Conservation (phyloP, 75 land plant species). For the Sequoia sempervirens region DNA sequence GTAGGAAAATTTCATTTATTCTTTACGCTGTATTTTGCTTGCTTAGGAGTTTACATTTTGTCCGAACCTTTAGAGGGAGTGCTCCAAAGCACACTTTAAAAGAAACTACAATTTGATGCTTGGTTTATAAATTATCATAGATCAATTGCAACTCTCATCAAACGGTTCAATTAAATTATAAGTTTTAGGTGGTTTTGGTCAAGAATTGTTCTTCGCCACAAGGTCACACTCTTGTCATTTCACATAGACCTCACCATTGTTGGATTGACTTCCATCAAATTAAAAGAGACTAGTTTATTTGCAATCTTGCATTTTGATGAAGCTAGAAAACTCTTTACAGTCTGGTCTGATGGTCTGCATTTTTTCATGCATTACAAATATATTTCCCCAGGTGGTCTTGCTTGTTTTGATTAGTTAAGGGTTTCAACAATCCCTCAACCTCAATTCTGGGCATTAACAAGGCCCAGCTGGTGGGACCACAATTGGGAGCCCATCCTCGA, state of each 20-base stretch:
- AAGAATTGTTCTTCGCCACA: not conserved
- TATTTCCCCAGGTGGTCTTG: too few species aligned
- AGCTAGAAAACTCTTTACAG: not conserved
- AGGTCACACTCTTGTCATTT: not conserved
- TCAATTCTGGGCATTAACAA: too few species aligned
- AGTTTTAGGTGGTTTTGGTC: not conserved
- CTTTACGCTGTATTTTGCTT: not conserved
- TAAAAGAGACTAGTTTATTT: not conserved
- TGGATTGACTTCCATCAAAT: not conserved
- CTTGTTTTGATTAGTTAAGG: too few species aligned
- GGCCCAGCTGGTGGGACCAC: too few species aligned
- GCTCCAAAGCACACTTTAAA: not conserved
- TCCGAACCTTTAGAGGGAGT: not conserved
- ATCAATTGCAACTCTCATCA: not conserved
- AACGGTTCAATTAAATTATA: not conserved
- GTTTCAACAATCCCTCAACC: too few species aligned
- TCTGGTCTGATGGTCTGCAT: not conserved
- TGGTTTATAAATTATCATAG: not conserved
- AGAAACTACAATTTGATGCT: slow-evolving; percentile 2
- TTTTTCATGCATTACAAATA: too few species aligned
- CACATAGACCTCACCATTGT: not conserved
- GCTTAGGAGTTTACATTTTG: not conserved
- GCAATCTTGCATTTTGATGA: not conserved
- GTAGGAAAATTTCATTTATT: slow-evolving; percentile 25
- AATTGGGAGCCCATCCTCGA: too few species aligned